Base-by-base conservation (phyloP, 352 stramenopile genomes). In the Phytophthora pisi region DNA sequence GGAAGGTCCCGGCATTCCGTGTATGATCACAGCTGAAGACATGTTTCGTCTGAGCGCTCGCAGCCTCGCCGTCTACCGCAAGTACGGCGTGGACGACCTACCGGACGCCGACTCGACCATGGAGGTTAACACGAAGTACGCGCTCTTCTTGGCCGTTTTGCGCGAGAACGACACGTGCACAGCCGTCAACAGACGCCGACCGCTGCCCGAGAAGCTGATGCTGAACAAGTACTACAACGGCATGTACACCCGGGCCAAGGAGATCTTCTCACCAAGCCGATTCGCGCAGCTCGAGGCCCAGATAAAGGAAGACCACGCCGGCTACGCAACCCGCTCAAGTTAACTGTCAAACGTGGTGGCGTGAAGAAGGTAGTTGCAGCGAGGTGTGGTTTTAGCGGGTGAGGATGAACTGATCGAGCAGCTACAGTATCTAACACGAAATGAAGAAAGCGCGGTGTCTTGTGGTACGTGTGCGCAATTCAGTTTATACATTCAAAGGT, bases 171-270 rank as follows among this genome's bases (percentile, higher is more conserved):
- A 81, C 49, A 57, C 66, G 11, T 69, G 53, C 4, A 54, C 38
- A 18, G 23, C 36, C 2, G 18, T 2, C 46, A 68, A 78, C 58
- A 52, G 60, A 13, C 10, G 38, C 16, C 52, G 52, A 7, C 38
- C 69, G 49, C 57, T 81, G 11, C 23, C 50, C 5, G 46, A 69
- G 10, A 77, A 73, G 58, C 56, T 81, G 26, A 26, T 75, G 18
- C 42, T 78, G 15, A 78, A 81, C 54, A 61, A 63, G 16, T 51
- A 54, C 31, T 78, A 71, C 57, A 81, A 78, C 51, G 51, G 56
- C 28, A 30, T 62, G 49, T 71, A 73, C 43, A 53, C 57, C 8
- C 64, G 74, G 31, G 70, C 65, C 1, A 26, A 54, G 15, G 45
- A 61, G 2, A 56, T 53, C n/a, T 64, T 79, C n/a, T 24, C 51